Percentiles rank a stretch among this genome's conserved stretches.
Evolutionary conservation across 306 rosid species (phyloP).

Genomic region (Castanopsis chinensis): DNA sequence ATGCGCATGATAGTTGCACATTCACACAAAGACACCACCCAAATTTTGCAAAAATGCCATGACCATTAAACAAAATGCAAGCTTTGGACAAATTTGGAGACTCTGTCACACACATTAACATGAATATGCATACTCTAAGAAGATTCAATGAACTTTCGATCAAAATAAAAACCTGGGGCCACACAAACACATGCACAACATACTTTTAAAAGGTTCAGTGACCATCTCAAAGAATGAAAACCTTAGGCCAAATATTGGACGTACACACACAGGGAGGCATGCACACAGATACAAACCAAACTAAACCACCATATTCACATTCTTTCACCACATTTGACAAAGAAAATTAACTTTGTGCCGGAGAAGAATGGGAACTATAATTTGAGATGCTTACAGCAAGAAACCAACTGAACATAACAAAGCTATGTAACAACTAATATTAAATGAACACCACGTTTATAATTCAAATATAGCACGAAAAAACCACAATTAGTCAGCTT

Average conservation of each 20-base stretch:
- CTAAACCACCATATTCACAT: no score
- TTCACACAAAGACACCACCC: background rate
- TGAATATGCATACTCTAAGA: no score
- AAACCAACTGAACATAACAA: background rate
- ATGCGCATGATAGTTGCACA: no score
- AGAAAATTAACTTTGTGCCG: background rate
- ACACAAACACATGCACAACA: background rate
- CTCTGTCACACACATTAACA: no score
- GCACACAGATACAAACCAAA: no score
- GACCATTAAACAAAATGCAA: background rate
- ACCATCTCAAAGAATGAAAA: background rate
- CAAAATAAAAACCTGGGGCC: background rate
- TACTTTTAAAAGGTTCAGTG: background rate
- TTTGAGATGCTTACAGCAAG: background rate
- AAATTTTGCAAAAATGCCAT: background rate
- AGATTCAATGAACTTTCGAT: background rate
- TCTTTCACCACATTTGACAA: no score
- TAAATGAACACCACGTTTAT: background rate
- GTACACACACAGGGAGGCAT: background rate
- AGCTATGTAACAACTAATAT: background rate
- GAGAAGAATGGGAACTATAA: background rate
- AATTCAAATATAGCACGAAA: background rate
- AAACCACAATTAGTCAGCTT: background rate
- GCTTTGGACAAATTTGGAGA: background rate
- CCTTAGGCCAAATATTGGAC: background rate